Evolutionary conservation across 495 filamentous ascomycete species (phyloP).

Genomic region (Penicillium lagena): DNA sequence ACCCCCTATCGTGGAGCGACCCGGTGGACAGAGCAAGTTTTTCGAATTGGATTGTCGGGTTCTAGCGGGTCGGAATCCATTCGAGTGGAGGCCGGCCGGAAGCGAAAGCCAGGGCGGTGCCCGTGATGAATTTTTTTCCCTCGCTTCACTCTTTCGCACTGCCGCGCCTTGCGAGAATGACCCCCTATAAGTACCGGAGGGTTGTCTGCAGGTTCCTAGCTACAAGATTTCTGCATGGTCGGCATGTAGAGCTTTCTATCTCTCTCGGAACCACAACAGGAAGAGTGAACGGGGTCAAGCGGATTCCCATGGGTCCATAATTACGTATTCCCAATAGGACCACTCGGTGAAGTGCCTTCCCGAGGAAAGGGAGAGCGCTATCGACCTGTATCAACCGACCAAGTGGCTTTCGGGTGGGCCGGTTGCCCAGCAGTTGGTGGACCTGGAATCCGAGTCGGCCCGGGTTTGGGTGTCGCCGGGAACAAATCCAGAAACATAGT

Average conservation of each 20-base stretch:
- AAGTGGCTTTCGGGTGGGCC: conserved; percentile 12
- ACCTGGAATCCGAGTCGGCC: conserved; percentile 27
- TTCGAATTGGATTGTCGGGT: conserved; percentile 12
- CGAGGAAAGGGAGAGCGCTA: conserved; percentile 14
- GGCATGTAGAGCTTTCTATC: too few relatives aligned
- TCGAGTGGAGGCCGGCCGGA: conserved; percentile 16
- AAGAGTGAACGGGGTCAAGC: not conserved
- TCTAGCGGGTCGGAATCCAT: conserved; percentile 18
- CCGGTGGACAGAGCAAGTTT: conserved; percentile 8
- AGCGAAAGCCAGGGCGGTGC: too few relatives aligned
- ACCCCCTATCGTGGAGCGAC: conserved; percentile 10
- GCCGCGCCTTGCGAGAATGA: not conserved
- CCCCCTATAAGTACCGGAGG: too few relatives aligned
- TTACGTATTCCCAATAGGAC: conserved; percentile 19
- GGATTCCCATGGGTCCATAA: conserved; percentile 8
- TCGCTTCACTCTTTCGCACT: conserved; percentile 11
- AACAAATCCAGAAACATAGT: conserved; percentile 14
- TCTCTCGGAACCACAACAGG: not conserved
- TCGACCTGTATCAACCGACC: conserved; percentile 18
- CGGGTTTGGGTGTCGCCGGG: conserved; percentile 21
- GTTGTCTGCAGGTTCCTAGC: not conserved
- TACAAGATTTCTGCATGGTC: too few relatives aligned
- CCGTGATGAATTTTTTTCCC: conserved; percentile 3
- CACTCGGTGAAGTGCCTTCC: conserved; percentile 22
- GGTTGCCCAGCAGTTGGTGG: conserved; percentile 20